Conservation (phyloP, 306 rosid genomes). For the Sindora glabra region DNA sequence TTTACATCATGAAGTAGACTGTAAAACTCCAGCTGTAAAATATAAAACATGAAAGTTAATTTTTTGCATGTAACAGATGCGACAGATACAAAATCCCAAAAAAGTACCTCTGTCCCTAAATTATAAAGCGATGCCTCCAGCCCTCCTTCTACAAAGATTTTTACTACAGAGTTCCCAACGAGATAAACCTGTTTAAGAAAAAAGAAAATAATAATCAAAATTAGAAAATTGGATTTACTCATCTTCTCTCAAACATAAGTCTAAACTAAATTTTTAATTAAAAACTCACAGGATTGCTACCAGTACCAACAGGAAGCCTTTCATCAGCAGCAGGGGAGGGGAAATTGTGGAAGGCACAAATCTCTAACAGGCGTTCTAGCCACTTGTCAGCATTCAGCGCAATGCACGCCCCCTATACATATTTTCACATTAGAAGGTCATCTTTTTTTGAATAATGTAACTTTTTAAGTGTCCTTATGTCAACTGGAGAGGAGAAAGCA, state of each 20-base stretch:
- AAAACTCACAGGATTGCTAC: constrained; percentile 96
- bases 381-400: constrained; percentile 74
- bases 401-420: constrained; percentile 81
- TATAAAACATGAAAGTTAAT: constrained; percentile 22
- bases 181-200: constrained; percentile 74
- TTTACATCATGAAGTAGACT: constrained; percentile 45
- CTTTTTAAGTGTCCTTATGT: not conserved
- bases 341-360: constrained; percentile 67
- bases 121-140: constrained; percentile 75
- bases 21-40: constrained; percentile 76
- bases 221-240: constrained; percentile 2
- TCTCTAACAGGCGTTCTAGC: constrained; percentile 53
- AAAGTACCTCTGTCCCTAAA: constrained; percentile 84
- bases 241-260: not conserved
- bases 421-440: constrained; percentile 6
- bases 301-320: constrained; percentile 93
- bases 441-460: constrained; percentile 16
- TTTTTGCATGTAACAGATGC: constrained; percentile 11
- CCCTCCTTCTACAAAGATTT: constrained; percentile 85
- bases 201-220: constrained; percentile 14
- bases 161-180: constrained; percentile 50
- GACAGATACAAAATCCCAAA: constrained; percentile 10
- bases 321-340: constrained; percentile 72
- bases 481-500: constrained; percentile 2
- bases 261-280: constrained; percentile 8